phyloP scores from a whole-genome alignment of 23 red algal genomes.

The Cyanidium caldarium region DNA sequence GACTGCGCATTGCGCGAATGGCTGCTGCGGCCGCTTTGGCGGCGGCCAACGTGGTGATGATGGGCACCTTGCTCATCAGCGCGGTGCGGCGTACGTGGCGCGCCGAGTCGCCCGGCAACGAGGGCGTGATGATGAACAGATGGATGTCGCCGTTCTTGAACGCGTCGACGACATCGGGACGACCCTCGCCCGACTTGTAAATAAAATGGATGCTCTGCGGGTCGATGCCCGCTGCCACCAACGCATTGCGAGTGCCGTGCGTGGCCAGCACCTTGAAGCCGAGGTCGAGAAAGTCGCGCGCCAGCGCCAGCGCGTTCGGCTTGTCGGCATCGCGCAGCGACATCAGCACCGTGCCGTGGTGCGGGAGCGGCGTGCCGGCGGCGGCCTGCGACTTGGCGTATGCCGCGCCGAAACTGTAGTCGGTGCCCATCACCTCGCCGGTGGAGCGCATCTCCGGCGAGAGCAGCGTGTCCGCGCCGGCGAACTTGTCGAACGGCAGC shows the following conservation, averaged over 20 bases:
- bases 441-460: constrained; percentile 96
- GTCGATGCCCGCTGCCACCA: constrained; percentile 60
- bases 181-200: constrained; percentile 73
- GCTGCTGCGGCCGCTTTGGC: constrained; percentile 71
- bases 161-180: constrained; percentile 73
- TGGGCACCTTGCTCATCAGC: constrained; percentile 60
- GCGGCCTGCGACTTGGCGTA: constrained; percentile 89
- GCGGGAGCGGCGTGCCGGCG: constrained; percentile 63
- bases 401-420: constrained; percentile 69
- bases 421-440: constrained; percentile 99
- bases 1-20: constrained; percentile 52
- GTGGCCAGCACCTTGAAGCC: constrained; percentile 76
- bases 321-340: constrained; percentile 75
- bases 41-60: constrained; percentile 83
- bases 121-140: constrained; percentile 82
- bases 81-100: constrained; percentile 43
- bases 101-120: constrained; percentile 29
- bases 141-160: constrained; percentile 87
- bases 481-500: constrained; percentile 94
- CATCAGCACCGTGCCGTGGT: constrained; percentile 49
- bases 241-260: constrained; percentile 40
- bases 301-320: constrained; percentile 34
- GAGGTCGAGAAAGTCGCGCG: constrained; percentile 70
- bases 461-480: constrained; percentile 84
- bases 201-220: constrained; percentile 56